phyloP scores from a whole-genome alignment of 2,329 filamentous ascomycete genomes.

The Ophiostoma sp. region DNA sequence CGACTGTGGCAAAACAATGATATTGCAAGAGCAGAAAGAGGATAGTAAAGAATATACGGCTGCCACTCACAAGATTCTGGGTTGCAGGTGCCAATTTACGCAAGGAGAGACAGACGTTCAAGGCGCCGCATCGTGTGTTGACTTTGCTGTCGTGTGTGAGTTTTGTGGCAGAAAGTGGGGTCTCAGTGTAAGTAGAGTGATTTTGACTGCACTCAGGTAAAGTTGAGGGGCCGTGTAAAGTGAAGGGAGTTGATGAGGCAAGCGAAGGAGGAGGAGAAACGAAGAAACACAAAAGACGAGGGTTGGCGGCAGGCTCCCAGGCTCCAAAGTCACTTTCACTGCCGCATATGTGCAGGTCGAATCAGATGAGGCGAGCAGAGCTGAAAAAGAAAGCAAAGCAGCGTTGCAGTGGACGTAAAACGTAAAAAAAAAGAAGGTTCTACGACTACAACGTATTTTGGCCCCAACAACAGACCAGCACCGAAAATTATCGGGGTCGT shows the following conservation, averaged over 20 bases:
- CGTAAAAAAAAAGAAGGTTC: slow-evolving; percentile 15
- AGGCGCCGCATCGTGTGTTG: background rate
- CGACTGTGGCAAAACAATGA: background rate
- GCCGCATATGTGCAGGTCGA: background rate
- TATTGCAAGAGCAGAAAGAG: background rate
- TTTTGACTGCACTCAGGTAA: too few relatives aligned
- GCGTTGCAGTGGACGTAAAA: background rate
- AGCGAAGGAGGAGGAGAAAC: background rate
- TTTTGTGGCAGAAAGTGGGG: background rate
- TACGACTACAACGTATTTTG: background rate
- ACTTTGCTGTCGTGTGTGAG: background rate
- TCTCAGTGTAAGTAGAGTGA: background rate
- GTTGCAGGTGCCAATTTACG: background rate
- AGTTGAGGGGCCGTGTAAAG: too few relatives aligned
- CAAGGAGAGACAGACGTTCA: background rate
- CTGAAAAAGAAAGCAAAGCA: background rate
- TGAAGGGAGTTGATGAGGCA: background rate
- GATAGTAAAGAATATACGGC: background rate
- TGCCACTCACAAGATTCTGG: background rate
- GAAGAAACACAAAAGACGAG: background rate
- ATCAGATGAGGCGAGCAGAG: slow-evolving; percentile 4
- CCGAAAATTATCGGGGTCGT: background rate
- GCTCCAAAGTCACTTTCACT: background rate
- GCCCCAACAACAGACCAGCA: background rate
- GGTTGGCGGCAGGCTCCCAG: background rate